A percentile compares a stretch with the other conserved stretches of the same genome.
Conservation (phyloP, 1,284 basidiomycete species). For the Ganoderma leucocontextum region DNA sequence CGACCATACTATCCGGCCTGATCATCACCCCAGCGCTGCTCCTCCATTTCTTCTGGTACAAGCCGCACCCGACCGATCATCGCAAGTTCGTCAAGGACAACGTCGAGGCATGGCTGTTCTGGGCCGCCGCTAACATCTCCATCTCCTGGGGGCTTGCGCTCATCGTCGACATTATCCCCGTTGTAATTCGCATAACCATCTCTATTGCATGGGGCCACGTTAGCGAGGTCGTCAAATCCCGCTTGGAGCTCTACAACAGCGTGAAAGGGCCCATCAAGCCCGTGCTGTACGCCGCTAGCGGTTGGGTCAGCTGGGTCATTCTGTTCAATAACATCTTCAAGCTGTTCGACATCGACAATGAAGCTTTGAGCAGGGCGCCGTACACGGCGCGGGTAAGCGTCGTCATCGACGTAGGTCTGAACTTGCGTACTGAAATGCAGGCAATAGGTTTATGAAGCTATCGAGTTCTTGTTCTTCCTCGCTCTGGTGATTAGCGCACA, state of each 20-base stretch:
- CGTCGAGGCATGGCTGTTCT: constrained; percentile 80
- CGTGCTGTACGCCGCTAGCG: constrained; percentile 69
- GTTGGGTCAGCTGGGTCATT: constrained; percentile 76
- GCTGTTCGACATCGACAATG: constrained; percentile 55
- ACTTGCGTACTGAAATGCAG: neutral
- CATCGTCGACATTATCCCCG: constrained; percentile 71
- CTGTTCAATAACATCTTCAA: constrained; percentile 69
- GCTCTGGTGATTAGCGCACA: constrained; percentile 66
- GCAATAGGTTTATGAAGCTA: constrained; percentile 57
- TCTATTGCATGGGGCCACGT: constrained; percentile 76
- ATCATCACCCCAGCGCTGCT: constrained; percentile 67
- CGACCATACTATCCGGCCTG: constrained; percentile 66
- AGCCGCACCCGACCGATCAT: constrained; percentile 60
- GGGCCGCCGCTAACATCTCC: constrained; percentile 77
- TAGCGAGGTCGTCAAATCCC: constrained; percentile 69
- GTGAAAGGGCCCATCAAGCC: constrained; percentile 76
- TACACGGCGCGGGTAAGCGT: constrained; percentile 58
- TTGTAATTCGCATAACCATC: constrained; percentile 59
- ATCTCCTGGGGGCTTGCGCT: constrained; percentile 81
- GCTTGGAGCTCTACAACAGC: constrained; percentile 72
- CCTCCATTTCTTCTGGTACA: constrained; percentile 74
- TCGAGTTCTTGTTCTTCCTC: constrained; percentile 78
- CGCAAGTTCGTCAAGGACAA: constrained; percentile 71
- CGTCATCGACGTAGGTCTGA: neutral
- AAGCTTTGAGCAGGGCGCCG: constrained; percentile 54